A percentile compares a stretch with the other conserved stretches of the same genome.
phyloP scores from a whole-genome alignment of 2,329 filamentous ascomycete genomes.

The Incumbomyces lentus region DNA sequence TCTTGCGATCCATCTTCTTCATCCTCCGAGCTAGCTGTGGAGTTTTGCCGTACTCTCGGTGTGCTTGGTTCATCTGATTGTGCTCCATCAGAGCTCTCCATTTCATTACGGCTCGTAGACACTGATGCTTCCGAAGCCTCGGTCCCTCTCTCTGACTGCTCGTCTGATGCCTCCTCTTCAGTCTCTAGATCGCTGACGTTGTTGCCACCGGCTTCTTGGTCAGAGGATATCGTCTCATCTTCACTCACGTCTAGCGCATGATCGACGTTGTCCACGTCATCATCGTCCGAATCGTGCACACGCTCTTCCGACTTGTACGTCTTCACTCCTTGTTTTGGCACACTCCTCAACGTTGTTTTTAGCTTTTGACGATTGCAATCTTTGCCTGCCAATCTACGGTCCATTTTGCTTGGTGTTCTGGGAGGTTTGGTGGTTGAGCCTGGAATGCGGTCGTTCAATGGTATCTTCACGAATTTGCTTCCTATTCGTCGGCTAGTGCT shows the following conservation, averaged over 20 bases:
- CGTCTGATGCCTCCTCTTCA: background rate
- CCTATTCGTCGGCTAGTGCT: slow-evolving; percentile 11
- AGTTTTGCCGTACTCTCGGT: background rate
- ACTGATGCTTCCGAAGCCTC: background rate
- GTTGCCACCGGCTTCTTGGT: background rate
- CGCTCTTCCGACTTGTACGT: slow-evolving; percentile 7
- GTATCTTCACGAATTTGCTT: slow-evolving; percentile 12
- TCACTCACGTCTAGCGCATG: background rate
- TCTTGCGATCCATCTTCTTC: background rate
- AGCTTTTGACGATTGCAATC: background rate
- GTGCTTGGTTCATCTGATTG: too few relatives aligned
- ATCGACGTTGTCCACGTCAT: slow-evolving; percentile 4
- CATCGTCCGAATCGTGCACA: slow-evolving; percentile 14
- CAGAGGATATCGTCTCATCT: background rate
- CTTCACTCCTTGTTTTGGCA: background rate
- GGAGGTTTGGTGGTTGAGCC: slow-evolving; percentile 7
- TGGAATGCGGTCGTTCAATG: slow-evolving; percentile 10
- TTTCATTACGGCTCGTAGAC: too few relatives aligned
- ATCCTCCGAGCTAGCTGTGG: background rate
- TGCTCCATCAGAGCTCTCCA: too few relatives aligned
- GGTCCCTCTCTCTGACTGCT: background rate
- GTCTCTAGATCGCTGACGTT: background rate
- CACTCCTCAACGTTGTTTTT: background rate
- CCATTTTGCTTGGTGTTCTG: slow-evolving; percentile 16
- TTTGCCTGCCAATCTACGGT: slow-evolving; percentile 9